Base-by-base conservation (phyloP, 2,329 filamentous ascomycete species). In the Botryotinia narcissicola region DNA sequence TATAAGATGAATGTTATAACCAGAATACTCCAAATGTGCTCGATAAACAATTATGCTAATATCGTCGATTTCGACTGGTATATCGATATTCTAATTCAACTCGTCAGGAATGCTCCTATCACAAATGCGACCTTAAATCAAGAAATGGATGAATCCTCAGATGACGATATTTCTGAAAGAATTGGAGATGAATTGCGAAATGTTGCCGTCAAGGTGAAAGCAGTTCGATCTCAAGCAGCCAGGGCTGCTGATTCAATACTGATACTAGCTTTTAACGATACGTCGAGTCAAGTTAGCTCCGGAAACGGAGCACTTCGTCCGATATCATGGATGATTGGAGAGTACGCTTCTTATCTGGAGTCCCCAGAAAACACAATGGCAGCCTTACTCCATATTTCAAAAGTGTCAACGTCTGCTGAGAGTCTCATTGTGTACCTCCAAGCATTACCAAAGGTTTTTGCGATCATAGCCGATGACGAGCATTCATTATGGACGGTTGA, bases 11-110 rank as follows among this genome's bases (percentile, higher is more conserved):
- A 93, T 78, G 93, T 98, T 32, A 93, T 98, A 70, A 87, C 88
- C 73, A 89, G 93, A 74, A 94, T 98, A 74, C 82, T 98, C 18
- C 90, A 91, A 75, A 97, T 99, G 90, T 98, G 95, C 81, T 93
- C 94, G 14, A 90, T 91, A 76, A 92, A 95, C 76, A 97, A 94
- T 75, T 99, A 98, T 81, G 88, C 88, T 57, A 93, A 94, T 79
- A 86, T 99, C 66, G 85, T 87, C 70, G 95, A 99, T 81, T 99
- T 99, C 81, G 95, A 98, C 77, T 99, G 96, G 96, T 98, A 98
- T 81, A 92, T 98, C 77, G 93, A 96, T 77, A 89, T 97, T 42
- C 84, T 99, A 44, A 92, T 93, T 8, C 94, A 97, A 80, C 87
- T 99, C 22, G 90, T 98, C 59, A 90, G 91, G 80, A 87, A 93